These are phyloP conservation scores for Erysimum cheiranthoides DNA, from an alignment of 345 rosid genomes.

Conservation along the genomic window DNA sequence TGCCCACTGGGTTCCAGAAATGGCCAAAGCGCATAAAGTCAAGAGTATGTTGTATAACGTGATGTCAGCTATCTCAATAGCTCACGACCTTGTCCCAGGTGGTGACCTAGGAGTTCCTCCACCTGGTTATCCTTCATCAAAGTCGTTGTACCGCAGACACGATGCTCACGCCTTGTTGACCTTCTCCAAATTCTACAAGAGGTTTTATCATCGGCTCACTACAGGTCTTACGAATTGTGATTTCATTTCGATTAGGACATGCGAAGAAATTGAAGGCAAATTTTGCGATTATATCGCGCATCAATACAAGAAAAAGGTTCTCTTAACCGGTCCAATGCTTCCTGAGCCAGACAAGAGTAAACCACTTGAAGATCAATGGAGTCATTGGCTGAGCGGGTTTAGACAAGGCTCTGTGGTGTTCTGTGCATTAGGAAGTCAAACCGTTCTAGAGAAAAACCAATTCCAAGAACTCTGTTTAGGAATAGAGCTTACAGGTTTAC, in stretches of 20 bases:
- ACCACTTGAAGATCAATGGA: neutral
- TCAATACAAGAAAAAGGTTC: neutral
- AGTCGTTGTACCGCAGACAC: neutral
- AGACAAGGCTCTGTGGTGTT: slow-evolving; percentile 35
- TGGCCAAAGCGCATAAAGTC: neutral
- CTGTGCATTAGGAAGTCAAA: slow-evolving; percentile 52
- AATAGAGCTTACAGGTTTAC: slow-evolving; percentile 42
- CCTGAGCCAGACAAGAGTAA: slow-evolving; percentile 30
- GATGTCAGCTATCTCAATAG: neutral
- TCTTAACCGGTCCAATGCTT: slow-evolving; percentile 30
- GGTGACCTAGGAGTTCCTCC: slow-evolving; percentile 17
- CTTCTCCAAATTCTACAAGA: slow-evolving; percentile 11
- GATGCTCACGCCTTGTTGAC: slow-evolving; percentile 2
- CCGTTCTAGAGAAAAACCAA: slow-evolving; percentile 12
- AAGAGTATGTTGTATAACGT: neutral
- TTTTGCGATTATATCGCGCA: neutral
- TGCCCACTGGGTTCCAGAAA: neutral
- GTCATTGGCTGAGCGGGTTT: slow-evolving; percentile 15
- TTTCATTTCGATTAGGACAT: slow-evolving; percentile 45
- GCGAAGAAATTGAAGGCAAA: slow-evolving; percentile 6
- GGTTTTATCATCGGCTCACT: neutral
- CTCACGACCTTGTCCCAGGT: slow-evolving; percentile 11
- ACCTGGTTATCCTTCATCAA: slow-evolving; percentile 33
- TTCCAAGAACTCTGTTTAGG: slow-evolving; percentile 52
- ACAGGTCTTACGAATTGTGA: slow-evolving; percentile 38